These are phyloP conservation scores for Heritiera littoralis DNA, from an alignment of 345 rosid genomes.

Conservation along the genomic window DNA sequence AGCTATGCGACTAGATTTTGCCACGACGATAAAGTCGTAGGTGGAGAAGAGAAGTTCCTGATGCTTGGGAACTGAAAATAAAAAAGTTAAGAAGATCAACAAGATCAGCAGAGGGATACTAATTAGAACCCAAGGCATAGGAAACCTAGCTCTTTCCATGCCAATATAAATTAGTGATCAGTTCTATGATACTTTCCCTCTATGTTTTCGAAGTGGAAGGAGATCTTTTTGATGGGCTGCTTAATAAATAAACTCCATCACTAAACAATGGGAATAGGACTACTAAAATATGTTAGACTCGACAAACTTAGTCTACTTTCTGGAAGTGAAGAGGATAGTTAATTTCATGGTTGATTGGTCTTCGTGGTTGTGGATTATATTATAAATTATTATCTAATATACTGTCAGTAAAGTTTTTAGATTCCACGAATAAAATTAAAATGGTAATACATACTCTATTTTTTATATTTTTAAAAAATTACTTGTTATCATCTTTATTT, in stretches of 20 bases:
- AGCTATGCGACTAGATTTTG: slow-evolving; percentile 23
- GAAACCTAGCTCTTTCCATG: slow-evolving; percentile 16
- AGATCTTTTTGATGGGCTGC: neutral
- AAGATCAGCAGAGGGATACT: slow-evolving; percentile 1
- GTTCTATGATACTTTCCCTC: neutral
- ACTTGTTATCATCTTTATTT: no score
- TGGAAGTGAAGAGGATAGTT: neutral
- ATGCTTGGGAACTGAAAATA: slow-evolving; percentile 14
- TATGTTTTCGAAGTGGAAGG: neutral
- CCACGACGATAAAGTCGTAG: slow-evolving; percentile 22
- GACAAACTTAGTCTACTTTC: neutral
- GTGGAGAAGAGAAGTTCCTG: slow-evolving; percentile 19
- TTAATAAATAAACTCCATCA: neutral
- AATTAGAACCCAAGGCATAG: neutral
- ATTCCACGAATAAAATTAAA: no score
- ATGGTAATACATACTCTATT: no score
- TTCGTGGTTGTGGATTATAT: no score
- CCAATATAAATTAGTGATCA: neutral
- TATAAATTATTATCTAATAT: neutral
- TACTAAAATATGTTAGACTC: no score
- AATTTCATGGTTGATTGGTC: neutral
- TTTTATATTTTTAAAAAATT: no score
- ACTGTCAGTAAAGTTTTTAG: no score
- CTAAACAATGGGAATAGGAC: neutral
- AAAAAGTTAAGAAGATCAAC: slow-evolving; percentile 13